Base-by-base conservation (phyloP, 2,329 filamentous ascomycete genomes). In the Epichloe gansuensis region DNA sequence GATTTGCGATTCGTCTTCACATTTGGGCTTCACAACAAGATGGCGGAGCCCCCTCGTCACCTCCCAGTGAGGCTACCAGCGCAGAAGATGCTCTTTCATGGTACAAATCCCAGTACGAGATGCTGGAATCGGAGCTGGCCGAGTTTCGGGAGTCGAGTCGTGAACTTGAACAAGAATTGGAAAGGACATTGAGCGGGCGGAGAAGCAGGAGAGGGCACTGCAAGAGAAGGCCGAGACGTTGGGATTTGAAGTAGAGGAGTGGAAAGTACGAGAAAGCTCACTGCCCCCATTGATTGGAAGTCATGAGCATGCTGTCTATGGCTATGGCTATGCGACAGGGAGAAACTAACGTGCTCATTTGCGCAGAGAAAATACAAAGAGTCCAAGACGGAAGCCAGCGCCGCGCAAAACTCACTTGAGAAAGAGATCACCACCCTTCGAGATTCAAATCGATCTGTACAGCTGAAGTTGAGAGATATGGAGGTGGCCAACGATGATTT, bases 401-500 rank as follows among this genome's bases (percentile, higher is more conserved):
- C 81, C 50, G 90, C 88, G 52, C 93, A 97, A 65, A 91, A 85
- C 64, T 75, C 77, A 4, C 78, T 98, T 51, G 91, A 98, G 70
- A 97, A 96, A 70, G 93, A 98, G 69, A 91, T 98, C 62, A 98
- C 93, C 6, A 85, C 80, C 8, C 77, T 98, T 61, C 86, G 93
- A 64, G 91, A 98, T 59, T 69, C 82, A 48, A 94, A 90, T 68
- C 78, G 93, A 58, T 83, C 85, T 3, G 71, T 96, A 56, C 86
- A 93, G 62, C 75, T 95, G 57, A 88, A 80, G 69, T 74, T 98
- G 54, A 85, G 93, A 60, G 93, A 98, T 67, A 95, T 91, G 61
- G 93, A 98, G 70, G 93, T 98, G 52, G 89, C 88, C 66, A 98
- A 97, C 72, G 93, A 98, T 75, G 93, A 98, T 69, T 96, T 91